Evolutionary conservation across 169 alveolate genomes (phyloP).

Genomic region (Cryptosporidium baileyi): DNA sequence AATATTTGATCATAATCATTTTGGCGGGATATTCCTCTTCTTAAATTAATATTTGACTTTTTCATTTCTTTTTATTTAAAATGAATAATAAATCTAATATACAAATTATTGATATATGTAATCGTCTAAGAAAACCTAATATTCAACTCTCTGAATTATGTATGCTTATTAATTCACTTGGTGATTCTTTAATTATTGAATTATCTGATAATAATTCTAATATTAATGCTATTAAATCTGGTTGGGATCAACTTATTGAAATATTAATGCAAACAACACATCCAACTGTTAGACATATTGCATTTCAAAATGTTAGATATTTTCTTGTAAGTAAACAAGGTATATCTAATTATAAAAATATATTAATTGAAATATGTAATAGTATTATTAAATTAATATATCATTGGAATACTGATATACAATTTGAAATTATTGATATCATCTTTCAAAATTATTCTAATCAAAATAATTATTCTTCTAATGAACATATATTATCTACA

Average conservation of each 20-base stretch:
- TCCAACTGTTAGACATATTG: constrained; percentile 63
- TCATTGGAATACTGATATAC: constrained; percentile 52
- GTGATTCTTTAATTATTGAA: constrained; percentile 1
- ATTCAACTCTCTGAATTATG: constrained; percentile 50
- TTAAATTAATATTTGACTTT: no score
- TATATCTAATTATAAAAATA: background rate
- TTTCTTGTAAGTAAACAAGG: constrained; percentile 1
- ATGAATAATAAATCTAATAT: no score
- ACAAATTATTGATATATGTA: constrained; percentile 11
- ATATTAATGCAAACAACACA: constrained; percentile 40
- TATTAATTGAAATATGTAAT: background rate
- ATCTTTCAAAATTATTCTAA: constrained; percentile 6
- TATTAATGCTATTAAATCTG: background rate
- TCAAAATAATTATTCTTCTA: background rate
- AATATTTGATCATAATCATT: no score
- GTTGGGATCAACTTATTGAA: constrained; percentile 50
- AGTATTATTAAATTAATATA: constrained; percentile 10
- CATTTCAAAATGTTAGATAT: constrained; percentile 36
- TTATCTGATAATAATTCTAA: background rate
- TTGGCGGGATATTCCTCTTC: no score
- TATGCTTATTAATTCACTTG: constrained; percentile 27
- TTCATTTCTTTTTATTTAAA: no score
- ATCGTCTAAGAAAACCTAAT: constrained; percentile 15
- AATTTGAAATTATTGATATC: constrained; percentile 10
- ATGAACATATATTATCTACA: background rate